These are phyloP conservation scores for Xerocomus brunneocitrinus DNA, from an alignment of 768 basidiomycete species.

Conservation along the genomic window DNA sequence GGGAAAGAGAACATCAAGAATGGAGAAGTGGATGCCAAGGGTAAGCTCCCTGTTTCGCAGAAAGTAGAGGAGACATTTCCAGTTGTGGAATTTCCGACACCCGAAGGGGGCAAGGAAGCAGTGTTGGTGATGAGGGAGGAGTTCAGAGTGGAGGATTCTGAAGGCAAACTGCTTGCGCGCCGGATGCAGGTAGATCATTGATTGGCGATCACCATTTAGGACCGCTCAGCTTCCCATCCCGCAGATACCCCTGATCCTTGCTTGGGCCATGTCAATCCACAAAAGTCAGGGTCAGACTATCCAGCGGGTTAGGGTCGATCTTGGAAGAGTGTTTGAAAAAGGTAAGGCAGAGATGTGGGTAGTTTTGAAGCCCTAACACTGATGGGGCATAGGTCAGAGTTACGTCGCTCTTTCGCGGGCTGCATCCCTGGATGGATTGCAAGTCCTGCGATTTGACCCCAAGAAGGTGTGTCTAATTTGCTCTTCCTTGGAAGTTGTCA, in stretches of 20 bases:
- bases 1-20: conserved; percentile 34
- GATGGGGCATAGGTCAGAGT: conserved; percentile 36
- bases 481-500: neutral
- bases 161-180: conserved; percentile 45
- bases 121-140: conserved; percentile 50
- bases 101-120: conserved; percentile 38
- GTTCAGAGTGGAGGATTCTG: conserved; percentile 49
- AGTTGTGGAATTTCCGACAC: conserved; percentile 43
- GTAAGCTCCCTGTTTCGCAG: conserved; percentile 28
- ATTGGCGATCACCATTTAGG: neutral
- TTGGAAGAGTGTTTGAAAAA: conserved; percentile 61
- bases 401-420: conserved; percentile 51
- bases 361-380: neutral
- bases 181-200: conserved; percentile 37
- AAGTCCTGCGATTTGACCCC: conserved; percentile 49
- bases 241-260: conserved; percentile 68
- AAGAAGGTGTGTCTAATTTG: conserved; percentile 37
- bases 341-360: conserved; percentile 24
- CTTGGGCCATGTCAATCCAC: conserved; percentile 78
- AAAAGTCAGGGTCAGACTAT: conserved; percentile 77
- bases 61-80: conserved; percentile 42
- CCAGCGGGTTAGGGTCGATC: conserved; percentile 58
- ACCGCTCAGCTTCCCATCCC: neutral
- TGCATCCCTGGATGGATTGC: conserved; percentile 48
- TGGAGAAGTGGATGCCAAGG: conserved; percentile 15